Percentiles rank a stretch among this genome's conserved stretches.
These are phyloP conservation scores for Jimgerdemannia flammicorona DNA, from an alignment of 192 early-diverging fungal species.

Conservation along the genomic window DNA sequence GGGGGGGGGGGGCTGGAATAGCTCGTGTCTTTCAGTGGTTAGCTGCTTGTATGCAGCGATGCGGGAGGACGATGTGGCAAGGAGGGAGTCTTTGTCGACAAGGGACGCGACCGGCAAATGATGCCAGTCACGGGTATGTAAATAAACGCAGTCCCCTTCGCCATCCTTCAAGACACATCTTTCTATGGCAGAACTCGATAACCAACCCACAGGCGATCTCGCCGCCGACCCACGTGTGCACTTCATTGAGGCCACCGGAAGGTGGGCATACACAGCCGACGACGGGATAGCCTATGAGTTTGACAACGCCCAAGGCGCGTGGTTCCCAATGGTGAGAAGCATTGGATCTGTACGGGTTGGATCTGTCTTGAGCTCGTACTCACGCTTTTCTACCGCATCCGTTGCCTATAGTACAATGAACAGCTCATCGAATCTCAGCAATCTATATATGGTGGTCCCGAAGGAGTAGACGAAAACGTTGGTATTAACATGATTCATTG, in stretches of 20 bases:
- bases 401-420: constrained; percentile 47
- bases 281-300: constrained; percentile 84
- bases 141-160: not conserved
- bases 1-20: too few relatives aligned
- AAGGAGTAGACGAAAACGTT: constrained; percentile 54
- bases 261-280: constrained; percentile 75
- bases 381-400: not conserved
- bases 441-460: constrained; percentile 54
- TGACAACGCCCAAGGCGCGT: constrained; percentile 72
- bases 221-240: constrained; percentile 53
- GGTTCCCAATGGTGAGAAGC: constrained; percentile 83
- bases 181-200: not conserved
- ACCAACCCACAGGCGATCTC: constrained; percentile 28
- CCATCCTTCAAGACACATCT: not conserved
- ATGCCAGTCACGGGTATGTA: too few relatives aligned
- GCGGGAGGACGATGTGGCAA: too few relatives aligned
- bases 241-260: constrained; percentile 66
- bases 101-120: too few relatives aligned
- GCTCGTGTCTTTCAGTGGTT: too few relatives aligned
- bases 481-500: not conserved
- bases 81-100: too few relatives aligned
- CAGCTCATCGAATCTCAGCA: constrained; percentile 59
- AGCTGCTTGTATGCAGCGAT: too few relatives aligned
- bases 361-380: not conserved
- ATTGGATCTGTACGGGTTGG: not conserved